These are phyloP conservation scores for Macrocybe gigantea DNA, from an alignment of 768 basidiomycete species.

Conservation along the genomic window DNA sequence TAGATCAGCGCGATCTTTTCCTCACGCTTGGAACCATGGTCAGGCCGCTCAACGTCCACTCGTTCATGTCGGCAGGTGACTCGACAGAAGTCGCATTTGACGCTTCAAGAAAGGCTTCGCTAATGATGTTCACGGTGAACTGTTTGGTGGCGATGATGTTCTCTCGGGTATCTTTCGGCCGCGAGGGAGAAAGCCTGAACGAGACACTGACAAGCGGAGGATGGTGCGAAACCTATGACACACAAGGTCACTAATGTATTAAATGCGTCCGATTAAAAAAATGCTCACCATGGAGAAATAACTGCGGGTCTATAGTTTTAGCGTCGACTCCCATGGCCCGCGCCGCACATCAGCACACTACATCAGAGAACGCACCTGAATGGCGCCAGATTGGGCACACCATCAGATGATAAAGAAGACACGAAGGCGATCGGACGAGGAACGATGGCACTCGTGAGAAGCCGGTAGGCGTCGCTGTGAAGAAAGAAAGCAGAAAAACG, in stretches of 20 bases:
- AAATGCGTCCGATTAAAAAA: slow-evolving; percentile 15
- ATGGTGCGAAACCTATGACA: slow-evolving; percentile 46
- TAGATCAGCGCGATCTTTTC: background rate
- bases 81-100: slow-evolving; percentile 54
- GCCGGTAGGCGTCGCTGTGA: slow-evolving; percentile 35
- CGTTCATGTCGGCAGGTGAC: slow-evolving; percentile 43
- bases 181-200: slow-evolving; percentile 37
- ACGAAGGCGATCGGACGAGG: slow-evolving; percentile 69
- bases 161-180: slow-evolving; percentile 54
- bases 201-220: slow-evolving; percentile 65
- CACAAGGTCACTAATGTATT: background rate
- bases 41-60: slow-evolving; percentile 60
- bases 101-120: slow-evolving; percentile 55
- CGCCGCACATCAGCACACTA: background rate
- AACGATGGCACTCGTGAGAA: slow-evolving; percentile 52
- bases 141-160: slow-evolving; percentile 62
- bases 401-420: slow-evolving; percentile 47
- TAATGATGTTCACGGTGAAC: slow-evolving; percentile 71
- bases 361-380: slow-evolving; percentile 43
- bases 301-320: slow-evolving; percentile 17
- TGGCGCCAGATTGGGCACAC: slow-evolving; percentile 55
- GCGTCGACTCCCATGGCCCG: background rate
- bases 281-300: slow-evolving; percentile 59
- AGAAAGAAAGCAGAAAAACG: background rate
- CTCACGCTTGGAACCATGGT: slow-evolving; percentile 49